Percentiles rank a stretch among this genome's conserved stretches.
phyloP scores from a whole-genome alignment of 139 green algal genomes.

The Trebouxia sp. region DNA sequence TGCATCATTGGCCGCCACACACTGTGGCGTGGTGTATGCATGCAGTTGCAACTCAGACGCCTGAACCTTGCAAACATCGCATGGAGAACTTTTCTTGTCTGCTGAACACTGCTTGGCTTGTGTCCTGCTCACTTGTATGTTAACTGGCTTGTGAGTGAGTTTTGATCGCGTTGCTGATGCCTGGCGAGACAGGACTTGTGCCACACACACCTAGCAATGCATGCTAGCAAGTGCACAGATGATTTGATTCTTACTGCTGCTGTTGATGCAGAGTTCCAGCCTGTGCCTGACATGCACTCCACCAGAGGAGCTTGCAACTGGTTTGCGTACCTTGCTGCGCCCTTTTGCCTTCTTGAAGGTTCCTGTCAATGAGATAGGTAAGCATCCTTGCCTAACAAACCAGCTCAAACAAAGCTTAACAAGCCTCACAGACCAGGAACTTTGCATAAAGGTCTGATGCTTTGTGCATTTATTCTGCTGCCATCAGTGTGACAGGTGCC shows the following conservation, averaged over 20 bases:
- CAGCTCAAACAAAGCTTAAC: too few relatives aligned
- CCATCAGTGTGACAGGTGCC: too few relatives aligned
- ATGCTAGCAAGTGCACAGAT: not conserved
- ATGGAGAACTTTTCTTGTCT: too few relatives aligned
- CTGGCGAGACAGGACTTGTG: not conserved
- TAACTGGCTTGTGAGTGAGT: not conserved
- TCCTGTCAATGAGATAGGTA: conserved; percentile 47
- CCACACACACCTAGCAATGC: not conserved
- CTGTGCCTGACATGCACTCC: conserved; percentile 81
- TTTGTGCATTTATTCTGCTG: too few relatives aligned
- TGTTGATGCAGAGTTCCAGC: conserved; percentile 60
- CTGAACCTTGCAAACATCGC: too few relatives aligned
- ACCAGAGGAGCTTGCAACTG: conserved; percentile 75
- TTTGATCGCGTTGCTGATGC: not conserved
- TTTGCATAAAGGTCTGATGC: too few relatives aligned
- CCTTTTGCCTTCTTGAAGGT: conserved; percentile 63
- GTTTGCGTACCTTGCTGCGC: conserved; percentile 57
- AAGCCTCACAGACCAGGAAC: too few relatives aligned
- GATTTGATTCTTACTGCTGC: not conserved
- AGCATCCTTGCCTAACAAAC: not conserved
- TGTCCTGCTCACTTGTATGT: too few relatives aligned
- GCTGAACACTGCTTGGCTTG: too few relatives aligned
- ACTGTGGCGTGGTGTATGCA: too few relatives aligned
- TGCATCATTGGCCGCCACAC: too few relatives aligned
- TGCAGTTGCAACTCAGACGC: too few relatives aligned